phyloP scores from a whole-genome alignment of 2,329 filamentous ascomycete species.

The Sporothrix pallida region DNA sequence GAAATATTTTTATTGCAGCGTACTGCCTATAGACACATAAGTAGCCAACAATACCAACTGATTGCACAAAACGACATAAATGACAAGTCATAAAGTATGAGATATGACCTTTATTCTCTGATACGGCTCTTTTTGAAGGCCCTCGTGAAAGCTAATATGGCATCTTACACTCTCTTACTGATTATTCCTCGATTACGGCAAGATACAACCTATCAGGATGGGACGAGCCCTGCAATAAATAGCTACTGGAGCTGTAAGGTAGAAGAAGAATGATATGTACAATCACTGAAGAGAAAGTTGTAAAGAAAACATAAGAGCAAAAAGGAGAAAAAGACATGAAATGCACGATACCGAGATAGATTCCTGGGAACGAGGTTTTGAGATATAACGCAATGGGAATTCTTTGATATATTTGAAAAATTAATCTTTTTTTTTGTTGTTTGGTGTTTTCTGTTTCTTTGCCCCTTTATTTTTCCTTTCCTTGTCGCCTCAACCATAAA shows the following conservation, averaged over 20 bases:
- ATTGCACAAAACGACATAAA: background rate
- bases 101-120: too few species aligned
- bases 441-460: constrained; percentile 5
- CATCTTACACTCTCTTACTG: too few species aligned
- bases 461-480: constrained; percentile 20
- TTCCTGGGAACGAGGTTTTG: background rate
- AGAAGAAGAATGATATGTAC: background rate
- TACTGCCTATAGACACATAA: background rate
- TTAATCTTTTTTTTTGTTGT: constrained; percentile 28
- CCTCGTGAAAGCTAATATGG: too few species aligned
- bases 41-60: too few species aligned
- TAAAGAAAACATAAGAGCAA: background rate
- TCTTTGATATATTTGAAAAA: constrained; percentile 28
- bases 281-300: background rate
- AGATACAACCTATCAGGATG: background rate
- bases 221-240: background rate
- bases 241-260: background rate
- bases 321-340: background rate
- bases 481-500: background rate
- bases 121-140: too few species aligned
- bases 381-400: constrained; percentile 18
- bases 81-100: background rate
- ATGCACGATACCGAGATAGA: background rate
- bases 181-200: background rate
- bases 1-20: background rate